These are phyloP conservation scores for Phaffomyces thermotolerans DNA, from an alignment of 805 yeast species.

Conservation along the genomic window DNA sequence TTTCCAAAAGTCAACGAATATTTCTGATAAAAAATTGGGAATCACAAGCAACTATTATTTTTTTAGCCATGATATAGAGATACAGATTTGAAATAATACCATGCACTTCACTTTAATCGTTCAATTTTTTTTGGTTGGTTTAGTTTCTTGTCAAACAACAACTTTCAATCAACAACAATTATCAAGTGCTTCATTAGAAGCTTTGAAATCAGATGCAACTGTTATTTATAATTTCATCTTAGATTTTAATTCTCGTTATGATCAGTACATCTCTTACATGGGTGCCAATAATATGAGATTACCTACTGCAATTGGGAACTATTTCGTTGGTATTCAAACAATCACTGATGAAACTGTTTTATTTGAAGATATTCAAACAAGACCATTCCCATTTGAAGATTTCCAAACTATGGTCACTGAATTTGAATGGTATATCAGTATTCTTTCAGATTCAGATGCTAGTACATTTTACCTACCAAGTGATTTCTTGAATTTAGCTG, in stretches of 20 bases:
- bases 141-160: slow-evolving; percentile 3
- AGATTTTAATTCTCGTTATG: slow-evolving; percentile 15
- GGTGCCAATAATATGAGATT: slow-evolving; percentile 20
- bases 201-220: slow-evolving; percentile 15
- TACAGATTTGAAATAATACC: neutral
- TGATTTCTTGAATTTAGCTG: slow-evolving; percentile 15
- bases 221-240: slow-evolving; percentile 17
- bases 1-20: too few species aligned
- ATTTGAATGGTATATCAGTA: slow-evolving; percentile 18
- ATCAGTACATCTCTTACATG: slow-evolving; percentile 17
- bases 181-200: slow-evolving; percentile 18
- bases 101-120: neutral
- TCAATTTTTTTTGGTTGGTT: neutral
- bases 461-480: slow-evolving; percentile 18
- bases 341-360: slow-evolving; percentile 22
- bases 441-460: slow-evolving; percentile 13
- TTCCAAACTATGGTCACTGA: slow-evolving; percentile 29
- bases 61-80: neutral
- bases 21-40: too few species aligned
- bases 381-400: slow-evolving; percentile 29
- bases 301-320: slow-evolving; percentile 30
- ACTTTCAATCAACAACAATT: slow-evolving; percentile 5
- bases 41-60: too few species aligned
- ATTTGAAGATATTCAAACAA: slow-evolving; percentile 20
- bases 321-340: slow-evolving; percentile 25